Conservation (phyloP, 169 alveolate species). For the Plasmodium berghei region DNA sequence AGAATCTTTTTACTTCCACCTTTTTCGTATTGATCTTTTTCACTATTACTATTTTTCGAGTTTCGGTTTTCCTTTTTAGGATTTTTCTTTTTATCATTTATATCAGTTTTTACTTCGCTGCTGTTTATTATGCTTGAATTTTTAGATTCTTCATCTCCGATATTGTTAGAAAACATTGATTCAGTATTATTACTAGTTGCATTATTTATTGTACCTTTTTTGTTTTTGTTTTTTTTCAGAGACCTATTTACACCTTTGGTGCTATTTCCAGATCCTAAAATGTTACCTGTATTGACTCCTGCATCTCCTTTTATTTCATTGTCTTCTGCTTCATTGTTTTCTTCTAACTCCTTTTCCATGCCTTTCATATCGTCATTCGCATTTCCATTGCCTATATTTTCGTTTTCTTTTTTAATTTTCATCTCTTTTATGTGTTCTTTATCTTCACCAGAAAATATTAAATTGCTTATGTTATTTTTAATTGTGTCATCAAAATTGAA, state of each 20-base stretch:
- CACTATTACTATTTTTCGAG: constrained; percentile 25
- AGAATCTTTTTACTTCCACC: constrained; percentile 18
- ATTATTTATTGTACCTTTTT: constrained; percentile 11
- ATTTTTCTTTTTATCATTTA: constrained; percentile 41
- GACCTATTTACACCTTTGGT: constrained; percentile 9
- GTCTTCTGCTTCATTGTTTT: background rate
- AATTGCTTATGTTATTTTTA: constrained; percentile 7
- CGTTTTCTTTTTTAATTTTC: background rate
- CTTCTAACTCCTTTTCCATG: background rate
- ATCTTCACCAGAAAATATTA: constrained; percentile 27
- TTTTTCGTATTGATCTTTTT: constrained; percentile 56
- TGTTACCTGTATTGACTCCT: background rate
- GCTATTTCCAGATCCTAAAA: background rate
- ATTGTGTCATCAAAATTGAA: constrained; percentile 43
- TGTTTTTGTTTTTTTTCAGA: constrained; percentile 37
- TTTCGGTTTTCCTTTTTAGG: constrained; percentile 30
- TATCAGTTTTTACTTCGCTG: constrained; percentile 21
- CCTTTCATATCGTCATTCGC: background rate
- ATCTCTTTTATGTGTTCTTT: constrained; percentile 8
- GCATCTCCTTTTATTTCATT: constrained; percentile 1
- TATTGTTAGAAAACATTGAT: background rate
- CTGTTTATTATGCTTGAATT: background rate
- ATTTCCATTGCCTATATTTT: background rate
- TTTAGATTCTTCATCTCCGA: background rate
- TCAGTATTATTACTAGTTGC: constrained; percentile 9